A percentile compares a stretch with the other conserved stretches of the same genome.
Conservation (phyloP, 306 rosid species). For the Cucumis sativus region DNA sequence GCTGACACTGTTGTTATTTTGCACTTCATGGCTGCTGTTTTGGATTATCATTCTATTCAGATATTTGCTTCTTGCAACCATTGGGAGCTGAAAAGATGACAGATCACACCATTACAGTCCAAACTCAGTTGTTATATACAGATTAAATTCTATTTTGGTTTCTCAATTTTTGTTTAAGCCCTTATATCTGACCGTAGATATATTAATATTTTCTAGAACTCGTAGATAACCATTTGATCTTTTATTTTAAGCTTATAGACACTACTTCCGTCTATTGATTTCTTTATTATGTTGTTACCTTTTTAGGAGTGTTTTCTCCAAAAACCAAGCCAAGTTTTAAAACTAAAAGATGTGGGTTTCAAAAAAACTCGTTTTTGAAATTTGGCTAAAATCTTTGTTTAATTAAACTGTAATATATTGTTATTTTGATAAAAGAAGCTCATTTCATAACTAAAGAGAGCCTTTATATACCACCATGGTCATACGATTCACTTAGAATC, state of each 20-base stretch:
- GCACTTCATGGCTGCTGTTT: slow-evolving; percentile 21
- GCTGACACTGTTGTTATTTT: slow-evolving; percentile 3
- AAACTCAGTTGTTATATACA: not conserved
- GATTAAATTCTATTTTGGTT: not conserved
- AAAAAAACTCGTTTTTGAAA: not conserved
- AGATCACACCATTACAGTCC: not conserved
- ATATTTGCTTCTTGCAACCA: slow-evolving; percentile 69
- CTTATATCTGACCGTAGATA: not conserved
- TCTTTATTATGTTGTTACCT: too few relatives aligned
- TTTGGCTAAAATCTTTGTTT: not conserved
- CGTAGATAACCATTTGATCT: too few relatives aligned
- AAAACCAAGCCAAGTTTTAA: too few relatives aligned
- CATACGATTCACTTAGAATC: not conserved
- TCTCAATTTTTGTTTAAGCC: not conserved
- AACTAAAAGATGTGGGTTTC: too few relatives aligned
- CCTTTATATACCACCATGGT: not conserved
- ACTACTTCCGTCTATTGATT: too few relatives aligned
- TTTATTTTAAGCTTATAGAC: too few relatives aligned
- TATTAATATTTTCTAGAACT: too few relatives aligned
- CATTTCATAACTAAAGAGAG: too few relatives aligned
- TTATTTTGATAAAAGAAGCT: not conserved
- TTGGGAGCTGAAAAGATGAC: slow-evolving; percentile 37
- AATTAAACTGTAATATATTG: not conserved
- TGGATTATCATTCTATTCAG: slow-evolving; percentile 55
- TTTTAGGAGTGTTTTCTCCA: too few relatives aligned